These are phyloP conservation scores for Dorcoceras hygrometricum DNA, from an alignment of 257 asterid species.

Conservation along the genomic window DNA sequence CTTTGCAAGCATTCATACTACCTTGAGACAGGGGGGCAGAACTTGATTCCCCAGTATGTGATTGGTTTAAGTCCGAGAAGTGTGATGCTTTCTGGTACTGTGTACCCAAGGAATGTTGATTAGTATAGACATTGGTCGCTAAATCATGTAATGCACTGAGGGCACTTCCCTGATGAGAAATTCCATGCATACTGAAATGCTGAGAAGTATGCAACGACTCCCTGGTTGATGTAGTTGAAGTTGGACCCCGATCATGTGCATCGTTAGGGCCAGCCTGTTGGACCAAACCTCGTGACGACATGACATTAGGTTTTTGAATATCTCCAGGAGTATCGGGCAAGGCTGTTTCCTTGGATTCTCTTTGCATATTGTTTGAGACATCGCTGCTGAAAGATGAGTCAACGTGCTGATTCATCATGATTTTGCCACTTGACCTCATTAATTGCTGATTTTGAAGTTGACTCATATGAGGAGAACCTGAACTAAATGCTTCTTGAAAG, in stretches of 20 bases:
- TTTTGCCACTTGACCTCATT: constrained; percentile 42
- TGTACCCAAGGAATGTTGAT: constrained; percentile 33
- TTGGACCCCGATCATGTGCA: constrained; percentile 39
- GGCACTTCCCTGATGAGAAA: constrained; percentile 33
- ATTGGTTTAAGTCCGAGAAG: constrained; percentile 36
- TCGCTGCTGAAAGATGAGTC: constrained; percentile 33
- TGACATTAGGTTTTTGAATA: constrained; percentile 30
- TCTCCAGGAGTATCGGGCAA: constrained; percentile 41
- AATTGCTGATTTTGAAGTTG: constrained; percentile 49
- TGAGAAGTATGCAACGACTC: constrained; percentile 36
- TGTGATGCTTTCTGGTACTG: constrained; percentile 38
- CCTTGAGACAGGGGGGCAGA: constrained; percentile 33
- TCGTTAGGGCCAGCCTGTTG: constrained; percentile 33
- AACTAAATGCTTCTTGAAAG: constrained; percentile 37
- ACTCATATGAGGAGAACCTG: constrained; percentile 47
- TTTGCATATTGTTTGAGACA: constrained; percentile 38
- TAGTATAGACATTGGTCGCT: constrained; percentile 49
- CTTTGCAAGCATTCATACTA: constrained; percentile 32
- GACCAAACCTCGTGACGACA: constrained; percentile 30
- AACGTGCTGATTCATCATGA: constrained; percentile 34
- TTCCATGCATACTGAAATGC: constrained; percentile 32
- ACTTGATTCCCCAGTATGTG: constrained; percentile 53
- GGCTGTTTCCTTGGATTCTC: constrained; percentile 39
- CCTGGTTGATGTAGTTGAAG: constrained; percentile 32
- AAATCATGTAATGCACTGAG: constrained; percentile 32